Percentiles rank a stretch among this genome's conserved stretches.
Conservation (phyloP, 2,329 filamentous ascomycete genomes). For the Penicillium psychrosexuale region DNA sequence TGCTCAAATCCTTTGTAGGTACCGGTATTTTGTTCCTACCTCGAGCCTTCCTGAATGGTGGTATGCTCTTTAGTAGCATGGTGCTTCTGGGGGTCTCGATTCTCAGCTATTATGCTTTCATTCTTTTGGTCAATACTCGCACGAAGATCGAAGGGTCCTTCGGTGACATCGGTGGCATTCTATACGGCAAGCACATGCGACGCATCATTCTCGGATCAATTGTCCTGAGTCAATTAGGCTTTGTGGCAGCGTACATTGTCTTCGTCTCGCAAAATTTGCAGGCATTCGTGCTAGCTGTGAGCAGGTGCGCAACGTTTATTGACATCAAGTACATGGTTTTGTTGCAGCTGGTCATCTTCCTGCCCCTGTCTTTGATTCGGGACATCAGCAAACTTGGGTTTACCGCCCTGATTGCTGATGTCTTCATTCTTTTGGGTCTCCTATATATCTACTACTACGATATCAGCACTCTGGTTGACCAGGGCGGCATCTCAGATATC, state of each 20-base stretch:
- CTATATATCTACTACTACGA: slow-evolving; percentile 97
- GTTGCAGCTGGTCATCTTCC: slow-evolving; percentile 91
- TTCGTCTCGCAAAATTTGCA: slow-evolving; percentile 95
- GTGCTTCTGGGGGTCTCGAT: slow-evolving; percentile 81
- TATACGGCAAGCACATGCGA: slow-evolving; percentile 90
- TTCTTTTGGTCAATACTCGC: slow-evolving; percentile 83
- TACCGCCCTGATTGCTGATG: slow-evolving; percentile 87
- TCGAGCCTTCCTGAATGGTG: slow-evolving; percentile 89
- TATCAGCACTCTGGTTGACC: slow-evolving; percentile 72
- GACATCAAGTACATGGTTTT: slow-evolving; percentile 87
- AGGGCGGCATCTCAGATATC: slow-evolving; percentile 77
- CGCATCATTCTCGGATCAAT: slow-evolving; percentile 85
- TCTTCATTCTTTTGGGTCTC: slow-evolving; percentile 88
- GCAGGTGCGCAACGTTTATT: slow-evolving; percentile 79
- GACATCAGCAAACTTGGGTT: slow-evolving; percentile 98
- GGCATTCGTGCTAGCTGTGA: slow-evolving; percentile 88
- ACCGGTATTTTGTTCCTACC: slow-evolving; percentile 93
- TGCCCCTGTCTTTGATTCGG: slow-evolving; percentile 87
- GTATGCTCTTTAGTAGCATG: slow-evolving; percentile 93
- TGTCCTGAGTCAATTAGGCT: slow-evolving; percentile 91
- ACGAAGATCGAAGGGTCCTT: slow-evolving; percentile 89
- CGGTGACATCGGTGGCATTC: slow-evolving; percentile 88
- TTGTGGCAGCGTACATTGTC: slow-evolving; percentile 92
- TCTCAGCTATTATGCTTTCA: slow-evolving; percentile 96
- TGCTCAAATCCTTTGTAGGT: slow-evolving; percentile 97